Evolutionary conservation across 805 yeast species (phyloP).

Genomic region (Priceomyces melissophilus): DNA sequence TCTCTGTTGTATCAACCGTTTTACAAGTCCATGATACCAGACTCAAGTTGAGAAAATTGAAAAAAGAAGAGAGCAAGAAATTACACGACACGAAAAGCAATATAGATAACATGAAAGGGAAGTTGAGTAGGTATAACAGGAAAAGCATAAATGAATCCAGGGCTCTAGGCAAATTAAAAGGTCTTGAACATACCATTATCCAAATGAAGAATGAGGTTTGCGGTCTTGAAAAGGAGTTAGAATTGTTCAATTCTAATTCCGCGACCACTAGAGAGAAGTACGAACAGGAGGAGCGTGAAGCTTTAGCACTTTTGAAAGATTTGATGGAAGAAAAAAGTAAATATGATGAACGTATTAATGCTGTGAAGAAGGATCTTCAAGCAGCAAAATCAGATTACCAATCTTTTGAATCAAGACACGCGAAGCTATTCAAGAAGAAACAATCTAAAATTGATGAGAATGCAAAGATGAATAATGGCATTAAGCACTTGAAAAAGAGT

Average conservation of each 20-base stretch:
- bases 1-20: conserved; percentile 30
- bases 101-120: conserved; percentile 29
- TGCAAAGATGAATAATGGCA: conserved; percentile 18
- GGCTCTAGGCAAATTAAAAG: conserved; percentile 34
- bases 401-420: conserved; percentile 18
- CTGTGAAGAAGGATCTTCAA: conserved; percentile 19
- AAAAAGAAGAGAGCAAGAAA: conserved; percentile 36
- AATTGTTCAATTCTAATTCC: conserved; percentile 11
- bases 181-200: conserved; percentile 35
- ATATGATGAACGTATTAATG: conserved; percentile 22
- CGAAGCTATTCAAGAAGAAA: conserved; percentile 24
- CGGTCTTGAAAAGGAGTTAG: conserved; percentile 17
- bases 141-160: conserved; percentile 25
- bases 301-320: conserved; percentile 17
- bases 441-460: conserved; percentile 24
- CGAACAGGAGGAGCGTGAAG: conserved; percentile 16
- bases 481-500: conserved; percentile 24
- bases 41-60: conserved; percentile 26
- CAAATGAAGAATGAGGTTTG: conserved; percentile 37
- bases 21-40: conserved; percentile 21
- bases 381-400: conserved; percentile 19
- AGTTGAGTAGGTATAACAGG: conserved; percentile 27
- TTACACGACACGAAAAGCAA: conserved; percentile 29
- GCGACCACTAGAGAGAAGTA: conserved; percentile 10
- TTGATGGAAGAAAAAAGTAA: conserved; percentile 19